phyloP scores from a whole-genome alignment of 306 rosid genomes.

The Vicia sativa region DNA sequence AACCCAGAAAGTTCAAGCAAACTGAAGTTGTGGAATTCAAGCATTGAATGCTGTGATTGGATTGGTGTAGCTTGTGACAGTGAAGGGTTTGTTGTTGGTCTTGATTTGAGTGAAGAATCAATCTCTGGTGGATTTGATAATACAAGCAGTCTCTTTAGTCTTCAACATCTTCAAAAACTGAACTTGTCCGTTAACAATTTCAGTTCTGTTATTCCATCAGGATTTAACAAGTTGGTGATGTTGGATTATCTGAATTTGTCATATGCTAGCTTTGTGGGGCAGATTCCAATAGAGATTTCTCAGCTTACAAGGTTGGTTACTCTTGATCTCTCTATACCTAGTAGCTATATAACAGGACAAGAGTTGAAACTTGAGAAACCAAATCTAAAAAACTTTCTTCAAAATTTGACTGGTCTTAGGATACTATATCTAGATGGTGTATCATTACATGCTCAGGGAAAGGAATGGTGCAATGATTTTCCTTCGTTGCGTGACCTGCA shows the following conservation, averaged over 20 bases:
- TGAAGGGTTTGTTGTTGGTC: conserved; percentile 34
- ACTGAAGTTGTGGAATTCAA: conserved; percentile 44
- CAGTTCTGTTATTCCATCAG: too few species aligned
- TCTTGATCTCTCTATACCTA: too few species aligned
- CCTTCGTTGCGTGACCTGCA: conserved; percentile 8
- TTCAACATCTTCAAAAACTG: conserved; percentile 38
- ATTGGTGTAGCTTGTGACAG: conserved; percentile 48
- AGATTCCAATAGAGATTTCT: too few species aligned
- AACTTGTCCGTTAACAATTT: conserved; percentile 42
- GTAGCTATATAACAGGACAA: conserved; percentile 3
- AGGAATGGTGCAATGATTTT: conserved; percentile 51
- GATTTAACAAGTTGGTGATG: conserved; percentile 34
- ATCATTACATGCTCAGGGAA: conserved; percentile 41
- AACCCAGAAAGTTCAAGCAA: too few species aligned
- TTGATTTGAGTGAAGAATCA: conserved; percentile 43
- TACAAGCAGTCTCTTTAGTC: conserved; percentile 40
- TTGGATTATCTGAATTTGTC: conserved; percentile 47
- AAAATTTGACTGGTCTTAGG: too few species aligned
- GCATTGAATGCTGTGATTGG: conserved; percentile 51
- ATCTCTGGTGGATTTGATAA: conserved; percentile 39
- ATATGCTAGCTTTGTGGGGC: conserved; percentile 37
- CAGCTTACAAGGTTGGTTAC: too few species aligned
- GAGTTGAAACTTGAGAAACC: conserved; percentile 42
- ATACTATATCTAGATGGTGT: too few species aligned
- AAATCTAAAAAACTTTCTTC: conserved; percentile 33